Conservation (phyloP, 2,329 filamentous ascomycete species). For the Chaetomium strumarium region DNA sequence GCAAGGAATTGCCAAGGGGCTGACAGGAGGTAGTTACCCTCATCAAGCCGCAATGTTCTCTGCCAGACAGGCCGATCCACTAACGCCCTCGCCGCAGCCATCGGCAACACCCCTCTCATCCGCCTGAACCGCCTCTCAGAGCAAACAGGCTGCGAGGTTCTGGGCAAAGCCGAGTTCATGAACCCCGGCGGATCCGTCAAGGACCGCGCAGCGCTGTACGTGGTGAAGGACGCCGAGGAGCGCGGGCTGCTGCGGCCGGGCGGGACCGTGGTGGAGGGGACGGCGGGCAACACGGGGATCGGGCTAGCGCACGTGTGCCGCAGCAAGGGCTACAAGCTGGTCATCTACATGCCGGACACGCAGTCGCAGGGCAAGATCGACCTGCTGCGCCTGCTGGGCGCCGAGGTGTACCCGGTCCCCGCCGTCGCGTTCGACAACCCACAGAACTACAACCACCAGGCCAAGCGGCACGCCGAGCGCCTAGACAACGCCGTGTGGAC, state of each 20-base stretch:
- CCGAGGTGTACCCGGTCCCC: conserved; percentile 92
- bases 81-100: conserved; percentile 51
- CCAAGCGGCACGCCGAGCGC: conserved; percentile 77
- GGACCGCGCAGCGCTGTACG: conserved; percentile 90
- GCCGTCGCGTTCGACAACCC: conserved; percentile 94
- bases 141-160: conserved; percentile 85
- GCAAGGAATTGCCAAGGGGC: conserved; percentile 70
- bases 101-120: conserved; percentile 95
- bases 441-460: conserved; percentile 97
- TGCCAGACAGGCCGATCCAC: background rate
- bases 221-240: conserved; percentile 90
- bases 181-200: conserved; percentile 96
- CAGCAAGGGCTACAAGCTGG: conserved; percentile 83
- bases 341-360: conserved; percentile 99
- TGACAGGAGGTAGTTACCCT: conserved; percentile 66
- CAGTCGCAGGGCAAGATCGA: conserved; percentile 98
- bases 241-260: conserved; percentile 74
- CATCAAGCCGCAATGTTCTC: background rate
- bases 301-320: conserved; percentile 95
- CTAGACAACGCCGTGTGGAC: conserved; percentile 94
- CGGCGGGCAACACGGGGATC: conserved; percentile 96
- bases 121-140: conserved; percentile 81
- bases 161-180: conserved; percentile 98
- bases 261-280: conserved; percentile 94
- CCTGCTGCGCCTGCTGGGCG: conserved; percentile 80